These are phyloP conservation scores for Phytophthora cryptogea DNA, from an alignment of 352 stramenopile genomes.

Conservation along the genomic window DNA sequence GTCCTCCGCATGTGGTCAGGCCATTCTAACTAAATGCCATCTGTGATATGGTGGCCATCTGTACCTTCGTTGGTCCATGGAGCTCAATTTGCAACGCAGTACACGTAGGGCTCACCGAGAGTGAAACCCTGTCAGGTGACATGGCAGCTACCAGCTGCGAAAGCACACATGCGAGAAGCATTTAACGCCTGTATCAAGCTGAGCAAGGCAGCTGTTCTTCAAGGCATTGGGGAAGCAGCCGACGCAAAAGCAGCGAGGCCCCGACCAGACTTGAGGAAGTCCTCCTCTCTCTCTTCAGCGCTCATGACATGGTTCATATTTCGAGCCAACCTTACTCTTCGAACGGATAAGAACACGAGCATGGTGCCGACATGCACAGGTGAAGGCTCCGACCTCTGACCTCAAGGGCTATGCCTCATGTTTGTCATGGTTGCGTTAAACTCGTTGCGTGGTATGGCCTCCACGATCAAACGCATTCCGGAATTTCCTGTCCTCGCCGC, in stretches of 20 bases:
- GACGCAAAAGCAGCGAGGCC: neutral
- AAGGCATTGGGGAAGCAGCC: neutral
- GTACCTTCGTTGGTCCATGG: neutral
- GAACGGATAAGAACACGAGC: neutral
- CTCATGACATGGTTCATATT: neutral
- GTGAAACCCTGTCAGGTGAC: neutral
- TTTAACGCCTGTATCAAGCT: neutral
- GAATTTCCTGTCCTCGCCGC: slow-evolving; percentile 1
- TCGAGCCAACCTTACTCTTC: neutral
- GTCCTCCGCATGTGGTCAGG: neutral
- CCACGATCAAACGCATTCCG: neutral
- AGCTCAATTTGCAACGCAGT: neutral
- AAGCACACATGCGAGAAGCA: neutral
- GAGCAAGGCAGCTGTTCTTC: neutral
- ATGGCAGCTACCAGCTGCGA: neutral
- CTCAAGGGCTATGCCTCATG: neutral
- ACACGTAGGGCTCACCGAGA: neutral
- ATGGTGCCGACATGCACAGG: neutral
- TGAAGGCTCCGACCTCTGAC: neutral
- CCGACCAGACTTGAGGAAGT: neutral
- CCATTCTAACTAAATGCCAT: neutral
- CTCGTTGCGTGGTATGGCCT: neutral
- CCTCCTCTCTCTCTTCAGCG: neutral
- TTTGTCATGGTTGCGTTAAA: slow-evolving; percentile 12
- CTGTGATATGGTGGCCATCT: neutral